Evolutionary conservation across 768 basidiomycete genomes (phyloP).

Genomic region (Thelephora aurantiotincta): DNA sequence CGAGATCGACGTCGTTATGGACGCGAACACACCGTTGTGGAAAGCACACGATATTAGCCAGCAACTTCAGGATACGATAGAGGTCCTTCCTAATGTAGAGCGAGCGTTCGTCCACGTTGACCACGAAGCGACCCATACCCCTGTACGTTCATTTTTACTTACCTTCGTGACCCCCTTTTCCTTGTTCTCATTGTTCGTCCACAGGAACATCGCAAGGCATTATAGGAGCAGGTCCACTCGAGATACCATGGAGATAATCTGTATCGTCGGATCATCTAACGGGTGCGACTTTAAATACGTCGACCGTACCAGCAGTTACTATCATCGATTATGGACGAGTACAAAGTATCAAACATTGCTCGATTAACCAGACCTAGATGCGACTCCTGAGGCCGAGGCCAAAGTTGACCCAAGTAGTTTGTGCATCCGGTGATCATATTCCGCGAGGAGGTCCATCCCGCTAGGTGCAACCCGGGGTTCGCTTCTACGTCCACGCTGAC

Average conservation of each 20-base stretch:
- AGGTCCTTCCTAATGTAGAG: constrained; percentile 79
- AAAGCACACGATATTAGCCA: constrained; percentile 80
- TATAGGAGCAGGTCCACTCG: constrained; percentile 5
- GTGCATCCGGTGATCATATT: constrained; percentile 25
- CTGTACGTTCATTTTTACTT: constrained; percentile 24
- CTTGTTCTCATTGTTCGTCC: background rate
- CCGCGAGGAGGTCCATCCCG: constrained; percentile 17
- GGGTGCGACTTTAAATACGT: too few species aligned
- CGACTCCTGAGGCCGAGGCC: too few species aligned
- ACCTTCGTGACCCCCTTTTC: background rate
- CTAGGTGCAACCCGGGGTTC: background rate
- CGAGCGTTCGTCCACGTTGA: constrained; percentile 93
- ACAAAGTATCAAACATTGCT: too few species aligned
- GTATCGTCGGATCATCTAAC: too few species aligned
- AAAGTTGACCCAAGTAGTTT: constrained; percentile 7
- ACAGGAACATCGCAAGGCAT: constrained; percentile 31
- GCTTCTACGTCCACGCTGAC: background rate
- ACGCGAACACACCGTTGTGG: constrained; percentile 77
- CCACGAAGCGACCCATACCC: constrained; percentile 77
- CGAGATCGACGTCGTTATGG: constrained; percentile 92
- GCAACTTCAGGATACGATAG: constrained; percentile 77
- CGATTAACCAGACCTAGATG: too few species aligned
- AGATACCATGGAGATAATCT: background rate
- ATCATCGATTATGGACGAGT: too few species aligned
- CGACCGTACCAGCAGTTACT: too few species aligned